Evolutionary conservation across 2,329 filamentous ascomycete genomes (phyloP), one percentile per base, ranked within the genome.

Genomic region (Anisogramma anomala): DNA sequence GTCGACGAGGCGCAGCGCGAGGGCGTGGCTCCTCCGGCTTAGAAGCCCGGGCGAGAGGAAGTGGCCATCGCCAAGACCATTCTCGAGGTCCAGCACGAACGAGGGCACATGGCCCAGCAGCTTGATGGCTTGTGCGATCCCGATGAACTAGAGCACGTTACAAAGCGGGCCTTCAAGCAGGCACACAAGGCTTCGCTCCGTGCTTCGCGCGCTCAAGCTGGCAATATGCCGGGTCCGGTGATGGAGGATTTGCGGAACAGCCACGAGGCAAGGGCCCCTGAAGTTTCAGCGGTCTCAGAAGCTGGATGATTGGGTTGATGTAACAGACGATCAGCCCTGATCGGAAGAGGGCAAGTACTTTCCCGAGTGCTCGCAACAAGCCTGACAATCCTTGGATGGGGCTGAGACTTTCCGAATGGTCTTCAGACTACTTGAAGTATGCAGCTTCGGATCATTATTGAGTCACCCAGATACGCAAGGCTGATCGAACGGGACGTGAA

Each of bases 1-100:
- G 68, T 96, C n/a, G 69, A 74, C 52, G 85, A 94, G 55, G 89
- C 93, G 80, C 84, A 94, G 55, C 76, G 69, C 50, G 74, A 84
- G 50, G 74, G 68, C 6, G 55, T 57, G 36, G 39, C 36, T 22
- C 33, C 42, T 20, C 41, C 44, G 34, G 44, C 37, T 34, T 46
- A 46, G 44, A 33, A 33, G 17, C 22, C 31, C 18, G 34, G 4
- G 35, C 34, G 41, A n/a, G 30, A 40, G 22, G 38, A 40, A 28
- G 23, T 40, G 23, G 38, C 31, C 23, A 20, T 27, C 33, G 38
- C 38, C n/a, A 23, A 20, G 15, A 25, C 30, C 18, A 33, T 11
- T n/a, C 22, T 11, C n/a, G 8, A 4, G 9, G 9, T 27, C 6
- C 13, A 30, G 27, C 13, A 14, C 13, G 6, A 14, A 15, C n/a